These are phyloP conservation scores for Thielaviopsis musarum DNA, from an alignment of 2,329 filamentous ascomycete species.

Conservation along the genomic window DNA sequence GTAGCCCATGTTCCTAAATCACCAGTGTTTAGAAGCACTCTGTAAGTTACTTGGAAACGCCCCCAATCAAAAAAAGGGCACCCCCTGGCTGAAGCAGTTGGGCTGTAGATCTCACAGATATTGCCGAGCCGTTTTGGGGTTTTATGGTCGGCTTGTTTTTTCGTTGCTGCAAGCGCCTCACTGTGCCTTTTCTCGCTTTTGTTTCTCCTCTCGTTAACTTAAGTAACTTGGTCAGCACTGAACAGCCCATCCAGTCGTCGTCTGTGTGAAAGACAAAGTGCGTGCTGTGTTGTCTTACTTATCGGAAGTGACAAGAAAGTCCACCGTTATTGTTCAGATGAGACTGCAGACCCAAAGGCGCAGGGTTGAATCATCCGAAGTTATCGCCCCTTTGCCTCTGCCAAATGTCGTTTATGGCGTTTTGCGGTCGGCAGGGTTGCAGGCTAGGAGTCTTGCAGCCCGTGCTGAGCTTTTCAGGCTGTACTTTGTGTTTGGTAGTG, in stretches of 20 bases:
- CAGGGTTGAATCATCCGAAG: background rate
- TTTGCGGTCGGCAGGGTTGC: background rate
- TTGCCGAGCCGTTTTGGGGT: background rate
- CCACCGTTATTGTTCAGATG: background rate
- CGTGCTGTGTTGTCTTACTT: too few relatives aligned
- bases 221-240: background rate
- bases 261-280: too few relatives aligned
- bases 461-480: background rate
- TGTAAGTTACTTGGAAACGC: background rate
- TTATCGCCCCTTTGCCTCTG: background rate
- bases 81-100: background rate
- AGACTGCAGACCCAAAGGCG: background rate
- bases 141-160: background rate
- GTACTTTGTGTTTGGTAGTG: background rate
- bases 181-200: background rate
- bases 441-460: background rate
- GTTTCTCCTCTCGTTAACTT: background rate
- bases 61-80: background rate
- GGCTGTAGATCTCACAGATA: background rate
- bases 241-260: too few relatives aligned
- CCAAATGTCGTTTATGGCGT: background rate
- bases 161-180: background rate
- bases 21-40: background rate
- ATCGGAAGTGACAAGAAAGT: too few relatives aligned
- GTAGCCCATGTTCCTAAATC: background rate